Evolutionary conservation across 768 basidiomycete species (phyloP), one percentile per base, ranked within the genome.

Genomic region (Rhizopogon salebrosus): DNA sequence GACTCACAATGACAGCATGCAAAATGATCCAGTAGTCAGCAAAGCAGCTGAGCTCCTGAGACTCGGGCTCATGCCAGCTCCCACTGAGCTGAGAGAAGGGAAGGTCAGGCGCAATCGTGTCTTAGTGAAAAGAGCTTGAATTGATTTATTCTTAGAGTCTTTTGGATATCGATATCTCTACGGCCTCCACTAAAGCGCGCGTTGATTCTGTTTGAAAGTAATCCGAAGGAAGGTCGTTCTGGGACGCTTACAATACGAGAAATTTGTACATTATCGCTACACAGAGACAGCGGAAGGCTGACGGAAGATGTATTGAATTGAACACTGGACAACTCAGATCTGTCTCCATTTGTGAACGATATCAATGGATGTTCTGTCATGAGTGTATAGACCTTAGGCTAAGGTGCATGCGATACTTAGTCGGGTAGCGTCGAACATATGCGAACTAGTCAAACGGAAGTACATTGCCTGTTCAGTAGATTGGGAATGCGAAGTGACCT

Each of bases 21-120:
- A 85, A 65, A 81, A 81, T 52, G 91, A 92, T 61, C 91, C 91
- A 1, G 77, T 90, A 29, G 87, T 92, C 27, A 77, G 80, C 52
- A 86, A 87, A 69, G 81, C 85, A 2, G 83, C 87, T 8, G 90
- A 94, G 67, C 72, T 97, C 27, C 66, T 95, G 58, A 76, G 89
- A 43, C 67, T 93, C 35, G 85, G 82, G 11, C 72, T 87, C 57
- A 94, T 95, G 91, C 92, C 91, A 8, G 77, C 83, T 4, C 75
- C 84, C 5, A 75, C 82, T 7, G 89, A 92, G 62, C 69, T 97
- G 61, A 82, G 74, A 65, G 79, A 66, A 34, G 92, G 91, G 49
- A 89, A 87, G 80, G 88, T 87, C 58, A 43, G 71, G 53, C 1
- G 29, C 42, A 10, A 11, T 3, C 10, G 8, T 6, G 48, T 39